Evolutionary conservation across 164 flowering plant species (phyloP), one percentile per base, ranked within the genome.

Genomic region (Platanus orientalis): DNA sequence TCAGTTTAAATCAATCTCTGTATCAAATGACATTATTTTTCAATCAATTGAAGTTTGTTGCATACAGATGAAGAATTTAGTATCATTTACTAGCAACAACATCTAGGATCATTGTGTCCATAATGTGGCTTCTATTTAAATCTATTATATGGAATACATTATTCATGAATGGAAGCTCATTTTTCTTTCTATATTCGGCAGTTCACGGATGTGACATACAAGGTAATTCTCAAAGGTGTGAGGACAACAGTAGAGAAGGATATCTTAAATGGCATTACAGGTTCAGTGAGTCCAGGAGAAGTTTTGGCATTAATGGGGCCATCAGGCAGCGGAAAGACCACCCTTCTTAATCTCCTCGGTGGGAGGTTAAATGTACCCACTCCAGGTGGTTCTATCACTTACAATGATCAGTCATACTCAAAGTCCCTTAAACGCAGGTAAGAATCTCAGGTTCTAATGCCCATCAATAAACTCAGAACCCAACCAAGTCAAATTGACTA

Each of bases 261-360:
- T 3, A 89, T 93, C 61, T 58, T 93, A 62, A 66, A 79, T 73
- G 96, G 96, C 40, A 90, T 94, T 13, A 82, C 81, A n/a, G 98
- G 98, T 20, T 78, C 84, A 0, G 91, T 80, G 14, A 68, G 69
- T 70, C 98, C 98, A 3, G 93, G 97, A 0, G 96, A 94, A 68
- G 91, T 90, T 67, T 60, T 90, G 58, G 98, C 97, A 0, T 71
- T 94, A 26, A 89, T 94, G 98, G 98, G 98, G 30, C 98, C 98
- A 57, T 90, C 98, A 1, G 98, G 98, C 39, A 83, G 97, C 63
- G 98, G 98, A 51, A 94, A 94, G 73, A 90, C 98, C 4, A 79
- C 91, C 0, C 88, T 94, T 5, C 80, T 94, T 5, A 90, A 77
- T 67, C 77, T 90, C 12, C 86, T 94, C 4, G 84, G 97, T 28